Conservation (phyloP, 1,284 basidiomycete genomes). For the Leccinum pseudoinsigne region DNA sequence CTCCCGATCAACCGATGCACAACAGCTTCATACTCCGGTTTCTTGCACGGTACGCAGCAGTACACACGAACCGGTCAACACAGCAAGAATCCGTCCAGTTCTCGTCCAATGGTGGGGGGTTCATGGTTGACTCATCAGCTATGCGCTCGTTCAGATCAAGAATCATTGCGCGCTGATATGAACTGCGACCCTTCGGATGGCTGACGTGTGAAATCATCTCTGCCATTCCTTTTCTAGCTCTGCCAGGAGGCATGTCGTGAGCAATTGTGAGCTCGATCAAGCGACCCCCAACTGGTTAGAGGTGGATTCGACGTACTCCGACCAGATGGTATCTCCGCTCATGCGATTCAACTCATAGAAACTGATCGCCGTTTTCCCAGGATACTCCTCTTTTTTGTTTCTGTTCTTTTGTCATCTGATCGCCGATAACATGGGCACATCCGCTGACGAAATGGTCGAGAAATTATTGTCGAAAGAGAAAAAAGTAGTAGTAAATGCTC, state of each 20-base stretch:
- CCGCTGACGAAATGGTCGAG: too few species aligned
- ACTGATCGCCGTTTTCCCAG: neutral
- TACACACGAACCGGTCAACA: slow-evolving; percentile 20
- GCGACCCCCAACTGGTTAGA: slow-evolving; percentile 1
- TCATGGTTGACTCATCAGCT: slow-evolving; percentile 22
- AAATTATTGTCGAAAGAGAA: too few species aligned
- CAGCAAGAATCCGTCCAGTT: slow-evolving; percentile 19
- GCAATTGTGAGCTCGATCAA: slow-evolving; percentile 7
- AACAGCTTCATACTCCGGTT: slow-evolving; percentile 8
- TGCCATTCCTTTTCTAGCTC: slow-evolving; percentile 6
- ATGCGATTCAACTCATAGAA: slow-evolving; percentile 14
- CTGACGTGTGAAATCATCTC: slow-evolving; percentile 7
- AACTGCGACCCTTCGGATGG: slow-evolving; percentile 10
- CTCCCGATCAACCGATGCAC: slow-evolving; percentile 2
- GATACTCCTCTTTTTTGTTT: slow-evolving; percentile 1
- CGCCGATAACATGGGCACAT: neutral
- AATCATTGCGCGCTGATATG: slow-evolving; percentile 5
- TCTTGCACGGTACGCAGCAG: slow-evolving; percentile 17
- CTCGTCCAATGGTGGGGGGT: slow-evolving; percentile 26
- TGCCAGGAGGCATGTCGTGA: slow-evolving; percentile 5
- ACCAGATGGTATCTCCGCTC: slow-evolving; percentile 8
- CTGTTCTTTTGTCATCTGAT: neutral
- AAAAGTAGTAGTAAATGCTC: too few species aligned
- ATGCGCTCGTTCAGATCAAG: neutral
- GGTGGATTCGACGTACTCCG: neutral